A percentile compares a stretch with the other conserved stretches of the same genome.
Evolutionary conservation across 2,329 filamentous ascomycete species (phyloP).

Genomic region (Parasarocladium wereldwijsianum): DNA sequence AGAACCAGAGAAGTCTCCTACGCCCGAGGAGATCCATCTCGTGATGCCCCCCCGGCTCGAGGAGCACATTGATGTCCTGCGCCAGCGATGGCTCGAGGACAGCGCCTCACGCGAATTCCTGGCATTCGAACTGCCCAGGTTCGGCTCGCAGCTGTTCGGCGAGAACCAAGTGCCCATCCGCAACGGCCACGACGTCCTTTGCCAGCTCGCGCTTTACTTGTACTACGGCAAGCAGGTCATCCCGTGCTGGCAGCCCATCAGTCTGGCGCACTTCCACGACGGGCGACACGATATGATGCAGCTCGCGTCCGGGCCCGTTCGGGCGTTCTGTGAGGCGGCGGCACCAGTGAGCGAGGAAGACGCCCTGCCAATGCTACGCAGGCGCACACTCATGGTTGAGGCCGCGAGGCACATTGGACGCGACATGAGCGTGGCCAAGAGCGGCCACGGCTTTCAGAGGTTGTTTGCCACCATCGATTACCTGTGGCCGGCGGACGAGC

Average conservation of each 20-base stretch:
- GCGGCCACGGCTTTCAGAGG: neutral
- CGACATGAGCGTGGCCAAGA: neutral
- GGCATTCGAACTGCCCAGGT: neutral
- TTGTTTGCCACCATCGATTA: neutral
- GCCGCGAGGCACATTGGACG: neutral
- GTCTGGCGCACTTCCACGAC: conserved; percentile 4
- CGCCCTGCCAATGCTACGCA: too few species aligned
- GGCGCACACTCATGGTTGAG: neutral
- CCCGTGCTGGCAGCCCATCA: conserved; percentile 2
- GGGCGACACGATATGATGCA: conserved; percentile 6
- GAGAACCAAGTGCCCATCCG: conserved; percentile 1
- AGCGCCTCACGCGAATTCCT: neutral
- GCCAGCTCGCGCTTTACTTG: conserved; percentile 1
- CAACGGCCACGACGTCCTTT: neutral
- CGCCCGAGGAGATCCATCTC: neutral
- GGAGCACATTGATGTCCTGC: neutral
- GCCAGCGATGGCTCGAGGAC: neutral
- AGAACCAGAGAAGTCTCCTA: neutral
- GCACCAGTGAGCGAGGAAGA: neutral
- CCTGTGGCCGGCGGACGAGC: neutral
- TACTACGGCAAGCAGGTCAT: conserved; percentile 3
- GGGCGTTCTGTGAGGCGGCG: conserved; percentile 4
- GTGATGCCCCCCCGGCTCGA: neutral
- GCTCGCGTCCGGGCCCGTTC: neutral
- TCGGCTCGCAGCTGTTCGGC: neutral